Conservation (phyloP, 2,329 filamentous ascomycete genomes). For the Botrytis aclada region DNA sequence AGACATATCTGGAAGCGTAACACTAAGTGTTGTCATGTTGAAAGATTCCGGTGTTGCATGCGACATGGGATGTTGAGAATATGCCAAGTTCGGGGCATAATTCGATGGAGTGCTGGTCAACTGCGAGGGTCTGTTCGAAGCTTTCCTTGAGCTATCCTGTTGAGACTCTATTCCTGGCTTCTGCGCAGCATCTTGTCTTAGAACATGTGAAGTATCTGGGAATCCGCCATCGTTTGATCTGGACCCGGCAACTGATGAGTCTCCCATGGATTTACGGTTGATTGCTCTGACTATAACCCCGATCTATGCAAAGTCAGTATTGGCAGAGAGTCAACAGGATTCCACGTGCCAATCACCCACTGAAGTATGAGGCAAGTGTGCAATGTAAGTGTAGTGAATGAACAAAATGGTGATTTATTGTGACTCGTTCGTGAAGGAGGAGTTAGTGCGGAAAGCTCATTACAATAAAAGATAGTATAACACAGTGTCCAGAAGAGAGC, state of each 20-base stretch:
- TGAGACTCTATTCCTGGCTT: slow-evolving; percentile 20
- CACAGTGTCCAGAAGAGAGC: background rate
- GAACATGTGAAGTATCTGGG: slow-evolving; percentile 7
- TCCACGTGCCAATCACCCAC: slow-evolving; percentile 7
- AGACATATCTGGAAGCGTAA: slow-evolving; percentile 30
- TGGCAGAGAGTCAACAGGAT: background rate
- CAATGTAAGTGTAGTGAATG: background rate
- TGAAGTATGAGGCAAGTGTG: background rate
- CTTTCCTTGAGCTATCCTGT: slow-evolving; percentile 5
- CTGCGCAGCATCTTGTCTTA: slow-evolving; percentile 19
- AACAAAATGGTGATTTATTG: background rate
- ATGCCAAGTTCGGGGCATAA: slow-evolving; percentile 17
- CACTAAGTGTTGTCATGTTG: slow-evolving; percentile 30
- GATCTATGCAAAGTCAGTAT: slow-evolving; percentile 4
- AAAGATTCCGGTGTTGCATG: slow-evolving; percentile 31
- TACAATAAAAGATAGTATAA: background rate
- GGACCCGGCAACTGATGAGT: slow-evolving; percentile 15
- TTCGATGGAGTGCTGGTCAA: slow-evolving; percentile 16
- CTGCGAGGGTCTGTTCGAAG: slow-evolving; percentile 8
- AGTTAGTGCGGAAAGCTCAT: background rate
- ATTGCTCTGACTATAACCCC: background rate
- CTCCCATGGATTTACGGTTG: slow-evolving; percentile 15
- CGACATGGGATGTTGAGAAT: background rate
- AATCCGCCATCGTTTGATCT: slow-evolving; percentile 14
- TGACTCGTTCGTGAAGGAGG: background rate